Evolutionary conservation across 164 flowering plant genomes (phyloP).

Genomic region (Tetracentron sinense): DNA sequence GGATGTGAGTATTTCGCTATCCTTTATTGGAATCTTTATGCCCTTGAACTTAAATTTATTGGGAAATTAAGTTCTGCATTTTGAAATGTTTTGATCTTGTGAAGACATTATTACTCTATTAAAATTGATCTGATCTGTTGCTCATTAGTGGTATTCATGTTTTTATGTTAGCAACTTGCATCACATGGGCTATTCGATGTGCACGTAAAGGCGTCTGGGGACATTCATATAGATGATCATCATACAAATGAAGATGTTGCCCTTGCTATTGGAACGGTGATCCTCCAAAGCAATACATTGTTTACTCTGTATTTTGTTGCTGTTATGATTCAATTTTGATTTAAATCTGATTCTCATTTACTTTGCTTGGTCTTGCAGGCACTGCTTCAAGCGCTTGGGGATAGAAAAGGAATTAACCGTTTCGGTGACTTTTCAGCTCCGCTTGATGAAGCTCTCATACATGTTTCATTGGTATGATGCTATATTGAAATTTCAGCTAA

Average conservation of each 20-base stretch:
- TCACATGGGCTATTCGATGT: conserved; percentile 96
- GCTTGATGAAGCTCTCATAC: conserved; percentile 89
- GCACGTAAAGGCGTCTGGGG: conserved; percentile 84
- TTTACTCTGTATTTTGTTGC: too few species aligned
- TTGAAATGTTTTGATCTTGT: background rate
- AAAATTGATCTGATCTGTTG: too few species aligned
- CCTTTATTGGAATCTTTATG: background rate
- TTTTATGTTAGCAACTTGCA: conserved; percentile 78
- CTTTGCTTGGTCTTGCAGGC: conserved; percentile 54
- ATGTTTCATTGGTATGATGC: conserved; percentile 74
- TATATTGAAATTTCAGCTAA: too few species aligned
- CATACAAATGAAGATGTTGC: conserved; percentile 99
- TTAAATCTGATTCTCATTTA: too few species aligned
- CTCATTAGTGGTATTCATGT: background rate
- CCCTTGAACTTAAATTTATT: background rate
- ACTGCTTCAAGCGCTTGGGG: conserved; percentile 86
- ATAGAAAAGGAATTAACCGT: conserved; percentile 85
- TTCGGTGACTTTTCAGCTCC: conserved; percentile 99
- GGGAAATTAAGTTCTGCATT: background rate
- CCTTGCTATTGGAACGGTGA: conserved; percentile 96
- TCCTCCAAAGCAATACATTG: background rate
- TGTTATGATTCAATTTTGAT: too few species aligned
- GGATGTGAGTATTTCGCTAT: conserved; percentile 55
- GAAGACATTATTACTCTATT: background rate
- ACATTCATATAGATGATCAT: conserved; percentile 94